Conservation (phyloP, 164 flowering plant genomes). For the Santalum album region DNA sequence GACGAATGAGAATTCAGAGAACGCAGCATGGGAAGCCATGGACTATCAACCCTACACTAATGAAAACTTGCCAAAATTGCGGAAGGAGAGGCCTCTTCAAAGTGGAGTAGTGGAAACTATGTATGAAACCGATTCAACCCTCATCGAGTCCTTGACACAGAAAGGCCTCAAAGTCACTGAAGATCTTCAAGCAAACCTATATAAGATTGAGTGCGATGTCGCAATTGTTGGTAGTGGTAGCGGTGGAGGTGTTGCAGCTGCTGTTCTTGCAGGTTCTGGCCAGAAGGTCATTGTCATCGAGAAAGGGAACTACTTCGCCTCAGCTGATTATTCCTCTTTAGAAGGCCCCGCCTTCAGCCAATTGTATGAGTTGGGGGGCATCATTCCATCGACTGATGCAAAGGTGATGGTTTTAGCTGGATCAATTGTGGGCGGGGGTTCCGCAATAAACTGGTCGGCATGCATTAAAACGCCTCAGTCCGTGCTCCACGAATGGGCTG, state of each 20-base stretch:
- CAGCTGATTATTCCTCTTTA: conserved; percentile 42
- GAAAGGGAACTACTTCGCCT: conserved; percentile 54
- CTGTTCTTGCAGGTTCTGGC: conserved; percentile 50
- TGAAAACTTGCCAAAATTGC: neutral
- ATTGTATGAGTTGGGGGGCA: conserved; percentile 53
- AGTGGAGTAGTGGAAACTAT: conserved; percentile 27
- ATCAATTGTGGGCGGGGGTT: conserved; percentile 70
- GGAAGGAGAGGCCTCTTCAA: conserved; percentile 19
- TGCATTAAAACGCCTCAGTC: conserved; percentile 44
- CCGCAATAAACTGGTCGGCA: conserved; percentile 80
- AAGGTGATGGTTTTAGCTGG: conserved; percentile 43
- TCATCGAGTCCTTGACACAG: conserved; percentile 15
- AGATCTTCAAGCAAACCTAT: conserved; percentile 8
- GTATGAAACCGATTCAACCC: conserved; percentile 11
- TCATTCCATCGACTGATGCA: conserved; percentile 26
- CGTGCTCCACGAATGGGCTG: conserved; percentile 49
- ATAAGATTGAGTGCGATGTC: conserved; percentile 27
- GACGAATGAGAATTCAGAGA: conserved; percentile 18
- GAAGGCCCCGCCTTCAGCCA: conserved; percentile 52
- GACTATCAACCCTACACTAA: conserved; percentile 14
- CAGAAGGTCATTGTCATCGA: conserved; percentile 54
- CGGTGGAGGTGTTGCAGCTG: conserved; percentile 77
- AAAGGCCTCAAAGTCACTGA: conserved; percentile 23
- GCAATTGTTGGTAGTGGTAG: conserved; percentile 61
- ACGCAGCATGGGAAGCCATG: conserved; percentile 29